These are phyloP conservation scores for Sodiomyces alkalinus DNA, from an alignment of 2,329 filamentous ascomycete species.

Conservation along the genomic window DNA sequence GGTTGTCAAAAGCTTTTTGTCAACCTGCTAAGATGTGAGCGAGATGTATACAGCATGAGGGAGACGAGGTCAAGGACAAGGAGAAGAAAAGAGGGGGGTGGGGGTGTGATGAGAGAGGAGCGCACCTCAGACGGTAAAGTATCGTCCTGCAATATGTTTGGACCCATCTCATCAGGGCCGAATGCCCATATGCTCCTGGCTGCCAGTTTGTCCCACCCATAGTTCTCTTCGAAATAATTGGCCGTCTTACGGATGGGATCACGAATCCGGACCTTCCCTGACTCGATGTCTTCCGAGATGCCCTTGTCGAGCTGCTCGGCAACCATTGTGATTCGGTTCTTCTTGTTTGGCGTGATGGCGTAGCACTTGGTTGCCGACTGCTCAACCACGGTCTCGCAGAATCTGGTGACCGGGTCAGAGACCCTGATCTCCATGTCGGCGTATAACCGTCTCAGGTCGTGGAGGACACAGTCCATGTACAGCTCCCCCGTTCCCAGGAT, in stretches of 20 bases:
- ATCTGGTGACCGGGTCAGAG: slow-evolving; percentile 90
- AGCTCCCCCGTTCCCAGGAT: slow-evolving; percentile 89
- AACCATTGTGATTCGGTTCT: slow-evolving; percentile 98
- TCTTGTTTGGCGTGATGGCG: slow-evolving; percentile 95
- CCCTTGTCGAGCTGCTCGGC: slow-evolving; percentile 91
- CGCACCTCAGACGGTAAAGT: slow-evolving; percentile 74
- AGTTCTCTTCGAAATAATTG: slow-evolving; percentile 93
- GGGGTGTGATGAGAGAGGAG: slow-evolving; percentile 3
- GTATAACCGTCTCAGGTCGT: slow-evolving; percentile 85
- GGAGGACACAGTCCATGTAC: slow-evolving; percentile 99
- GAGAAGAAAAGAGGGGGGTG: too few relatives aligned
- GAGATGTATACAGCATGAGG: background rate
- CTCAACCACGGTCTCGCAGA: slow-evolving; percentile 96
- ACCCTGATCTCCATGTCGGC: slow-evolving; percentile 99
- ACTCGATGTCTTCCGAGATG: slow-evolving; percentile 89
- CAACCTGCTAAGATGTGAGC: slow-evolving; percentile 40
- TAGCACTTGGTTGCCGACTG: slow-evolving; percentile 97
- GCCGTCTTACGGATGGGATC: slow-evolving; percentile 87
- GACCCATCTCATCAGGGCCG: slow-evolving; percentile 84
- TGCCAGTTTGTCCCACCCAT: slow-evolving; percentile 91
- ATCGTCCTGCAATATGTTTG: slow-evolving; percentile 94
- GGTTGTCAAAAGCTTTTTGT: slow-evolving; percentile 75
- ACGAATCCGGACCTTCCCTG: slow-evolving; percentile 75
- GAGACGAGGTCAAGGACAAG: too few relatives aligned
- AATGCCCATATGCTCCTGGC: slow-evolving; percentile 97